Evolutionary conservation across 352 stramenopile species (phyloP), one percentile per base, ranked within the genome.

Genomic region (Pythium graminicola): DNA sequence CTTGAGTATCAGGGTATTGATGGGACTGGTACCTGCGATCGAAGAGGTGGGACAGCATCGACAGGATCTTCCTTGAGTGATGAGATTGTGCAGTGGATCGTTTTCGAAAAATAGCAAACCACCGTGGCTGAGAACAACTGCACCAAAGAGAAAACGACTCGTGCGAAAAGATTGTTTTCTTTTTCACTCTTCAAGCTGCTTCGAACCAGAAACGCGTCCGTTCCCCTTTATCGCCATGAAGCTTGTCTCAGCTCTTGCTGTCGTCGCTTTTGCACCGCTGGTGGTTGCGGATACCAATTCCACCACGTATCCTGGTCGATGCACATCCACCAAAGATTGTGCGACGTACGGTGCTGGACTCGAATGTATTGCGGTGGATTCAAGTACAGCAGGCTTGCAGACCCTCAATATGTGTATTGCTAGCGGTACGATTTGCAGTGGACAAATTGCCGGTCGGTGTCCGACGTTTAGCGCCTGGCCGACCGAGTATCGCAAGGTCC

Each of bases 401-500:
- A 66, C 71, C 24, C 64, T 89, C 22, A 85, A 65, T 41, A 85
- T 89, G 72, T 89, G 76, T 50, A 80, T 92, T 29, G 69, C 76
- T 6, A 63, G 50, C 13, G 50, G 23, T 11, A 65, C 63, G 26
- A 77, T 85, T 33, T 89, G 81, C 62, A 83, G 71, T 22, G 78
- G 78, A 26, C 65, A 66, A 24, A 84, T 80, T 40, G 64, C 70
- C 3, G 81, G 81, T 13, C 52, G 74, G 26, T 91, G 81, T 29
- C 78, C 81, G 43, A 91, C 76, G 0, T 89, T 91, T 54, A 73
- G 64, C 50, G 76, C 77, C 19, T 91, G 81, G 81, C 76, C 81
- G 16, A 58, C 68, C 27, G 78, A 71, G 43, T 89, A 87, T 55
- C 78, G 67, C 19, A 71, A 76, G 36, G 75, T 91, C 31, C 66